Conservation (phyloP, 2,329 filamentous ascomycete species). For the Podosphaera leucotricha region DNA sequence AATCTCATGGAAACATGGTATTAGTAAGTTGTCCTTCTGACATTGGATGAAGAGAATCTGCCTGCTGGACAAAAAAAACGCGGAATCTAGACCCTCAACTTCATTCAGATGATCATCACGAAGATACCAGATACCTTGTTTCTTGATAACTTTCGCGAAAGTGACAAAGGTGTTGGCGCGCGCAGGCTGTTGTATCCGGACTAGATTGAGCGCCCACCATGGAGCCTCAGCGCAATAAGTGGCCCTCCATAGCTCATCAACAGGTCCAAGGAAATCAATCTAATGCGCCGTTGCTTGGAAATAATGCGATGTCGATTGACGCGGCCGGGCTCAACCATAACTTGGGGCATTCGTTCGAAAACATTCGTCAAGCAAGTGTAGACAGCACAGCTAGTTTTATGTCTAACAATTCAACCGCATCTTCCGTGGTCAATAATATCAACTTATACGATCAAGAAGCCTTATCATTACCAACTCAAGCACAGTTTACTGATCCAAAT, state of each 20-base stretch:
- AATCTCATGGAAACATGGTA: not conserved
- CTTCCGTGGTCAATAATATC: conserved; percentile 16
- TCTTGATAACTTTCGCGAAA: not conserved
- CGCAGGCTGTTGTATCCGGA: not conserved
- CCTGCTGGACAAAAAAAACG: not conserved
- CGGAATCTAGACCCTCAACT: not conserved
- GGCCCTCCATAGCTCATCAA: conserved; percentile 33
- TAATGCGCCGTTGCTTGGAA: conserved; percentile 36
- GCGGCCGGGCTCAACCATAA: conserved; percentile 31
- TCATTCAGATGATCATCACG: not conserved
- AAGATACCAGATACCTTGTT: not conserved
- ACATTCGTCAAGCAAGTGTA: conserved; percentile 22
- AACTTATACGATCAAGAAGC: conserved; percentile 21
- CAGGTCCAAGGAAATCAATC: conserved; percentile 41
- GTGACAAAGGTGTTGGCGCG: not conserved
- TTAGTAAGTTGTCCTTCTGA: not conserved
- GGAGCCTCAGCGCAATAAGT: conserved; percentile 37
- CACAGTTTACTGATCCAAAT: conserved; percentile 8
- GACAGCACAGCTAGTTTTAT: conserved; percentile 16
- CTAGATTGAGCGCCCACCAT: conserved; percentile 14
- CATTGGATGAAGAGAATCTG: not conserved
- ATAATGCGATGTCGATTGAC: conserved; percentile 25
- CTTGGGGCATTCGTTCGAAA: conserved; percentile 23
- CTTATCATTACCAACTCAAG: conserved; percentile 12
- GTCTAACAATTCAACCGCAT: conserved; percentile 7